These are phyloP conservation scores for Nyssa sinensis DNA, from an alignment of 148 eudicot genomes.

Conservation along the genomic window DNA sequence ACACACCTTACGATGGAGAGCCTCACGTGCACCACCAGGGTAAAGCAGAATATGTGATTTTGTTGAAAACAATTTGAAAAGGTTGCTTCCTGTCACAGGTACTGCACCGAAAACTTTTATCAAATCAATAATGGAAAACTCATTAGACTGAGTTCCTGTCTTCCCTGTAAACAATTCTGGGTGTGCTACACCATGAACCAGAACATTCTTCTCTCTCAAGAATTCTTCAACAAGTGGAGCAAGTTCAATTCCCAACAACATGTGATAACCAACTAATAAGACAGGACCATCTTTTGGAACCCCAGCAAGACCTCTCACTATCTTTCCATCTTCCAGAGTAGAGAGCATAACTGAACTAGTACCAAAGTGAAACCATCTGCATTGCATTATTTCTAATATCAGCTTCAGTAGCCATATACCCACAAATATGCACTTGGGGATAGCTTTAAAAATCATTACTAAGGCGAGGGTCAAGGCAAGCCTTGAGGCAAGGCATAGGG, in stretches of 20 bases:
- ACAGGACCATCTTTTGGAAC: slow-evolving; percentile 95
- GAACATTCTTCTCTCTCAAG: slow-evolving; percentile 57
- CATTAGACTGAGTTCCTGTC: slow-evolving; percentile 23
- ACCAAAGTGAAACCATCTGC: slow-evolving; percentile 48
- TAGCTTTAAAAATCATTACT: background rate
- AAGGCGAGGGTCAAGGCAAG: too few species aligned
- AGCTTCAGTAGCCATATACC: slow-evolving; percentile 5
- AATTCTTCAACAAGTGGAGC: slow-evolving; percentile 54
- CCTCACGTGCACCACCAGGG: slow-evolving; percentile 99
- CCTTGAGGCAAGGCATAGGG: too few species aligned
- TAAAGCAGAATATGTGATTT: slow-evolving; percentile 80
- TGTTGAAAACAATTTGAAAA: slow-evolving; percentile 61
- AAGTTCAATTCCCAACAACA: slow-evolving; percentile 83
- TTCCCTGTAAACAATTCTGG: slow-evolving; percentile 47
- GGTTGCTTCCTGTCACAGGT: slow-evolving; percentile 67
- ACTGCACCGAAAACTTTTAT: slow-evolving; percentile 63
- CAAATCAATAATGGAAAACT: slow-evolving; percentile 45
- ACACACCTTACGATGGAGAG: slow-evolving; percentile 80
- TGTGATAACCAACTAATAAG: slow-evolving; percentile 88
- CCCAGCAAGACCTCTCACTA: slow-evolving; percentile 80
- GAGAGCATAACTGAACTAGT: slow-evolving; percentile 74
- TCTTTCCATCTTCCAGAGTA: slow-evolving; percentile 68
- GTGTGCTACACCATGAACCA: slow-evolving; percentile 85
- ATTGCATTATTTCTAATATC: slow-evolving; percentile 16
- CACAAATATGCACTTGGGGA: background rate